Conservation (phyloP, 176 grass and related monocot species). For the Phoenix roebelenii region DNA sequence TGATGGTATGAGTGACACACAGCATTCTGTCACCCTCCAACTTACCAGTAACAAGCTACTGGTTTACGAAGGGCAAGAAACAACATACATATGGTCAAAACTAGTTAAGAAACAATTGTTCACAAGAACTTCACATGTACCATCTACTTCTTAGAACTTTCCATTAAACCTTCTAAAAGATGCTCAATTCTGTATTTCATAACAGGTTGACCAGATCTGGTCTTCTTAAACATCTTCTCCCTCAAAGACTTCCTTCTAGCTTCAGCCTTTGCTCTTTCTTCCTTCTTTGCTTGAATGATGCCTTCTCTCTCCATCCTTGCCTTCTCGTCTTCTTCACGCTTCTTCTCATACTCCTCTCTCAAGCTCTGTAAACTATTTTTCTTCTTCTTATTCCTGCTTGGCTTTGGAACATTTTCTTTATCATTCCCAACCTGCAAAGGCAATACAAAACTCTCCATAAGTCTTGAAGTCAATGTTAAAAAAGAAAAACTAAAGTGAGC, state of each 20-base stretch:
- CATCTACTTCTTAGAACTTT: constrained; percentile 38
- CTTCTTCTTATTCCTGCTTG: constrained; percentile 35
- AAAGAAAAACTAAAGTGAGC: too few relatives aligned
- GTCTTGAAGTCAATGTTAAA: too few relatives aligned
- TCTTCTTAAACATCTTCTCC: constrained; percentile 91
- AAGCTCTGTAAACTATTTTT: constrained; percentile 44
- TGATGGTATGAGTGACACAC: too few relatives aligned
- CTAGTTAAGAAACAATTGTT: not conserved
- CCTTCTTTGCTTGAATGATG: constrained; percentile 40
- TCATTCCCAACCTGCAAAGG: constrained; percentile 13
- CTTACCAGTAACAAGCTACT: too few relatives aligned
- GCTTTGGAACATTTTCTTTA: constrained; percentile 13
- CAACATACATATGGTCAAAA: too few relatives aligned
- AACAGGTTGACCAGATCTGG: constrained; percentile 68
- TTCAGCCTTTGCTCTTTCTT: constrained; percentile 46
- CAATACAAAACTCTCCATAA: not conserved
- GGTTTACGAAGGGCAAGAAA: too few relatives aligned
- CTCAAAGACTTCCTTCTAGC: constrained; percentile 42
- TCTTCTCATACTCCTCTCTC: constrained; percentile 75
- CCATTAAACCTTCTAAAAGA: constrained; percentile 57
- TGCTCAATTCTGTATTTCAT: constrained; percentile 90
- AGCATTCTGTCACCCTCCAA: too few relatives aligned
- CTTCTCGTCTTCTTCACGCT: constrained; percentile 54
- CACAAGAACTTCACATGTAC: not conserved
- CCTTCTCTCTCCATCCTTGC: constrained; percentile 50